phyloP scores from a whole-genome alignment of 192 early-diverging fungal species.

The Backusella circina region DNA sequence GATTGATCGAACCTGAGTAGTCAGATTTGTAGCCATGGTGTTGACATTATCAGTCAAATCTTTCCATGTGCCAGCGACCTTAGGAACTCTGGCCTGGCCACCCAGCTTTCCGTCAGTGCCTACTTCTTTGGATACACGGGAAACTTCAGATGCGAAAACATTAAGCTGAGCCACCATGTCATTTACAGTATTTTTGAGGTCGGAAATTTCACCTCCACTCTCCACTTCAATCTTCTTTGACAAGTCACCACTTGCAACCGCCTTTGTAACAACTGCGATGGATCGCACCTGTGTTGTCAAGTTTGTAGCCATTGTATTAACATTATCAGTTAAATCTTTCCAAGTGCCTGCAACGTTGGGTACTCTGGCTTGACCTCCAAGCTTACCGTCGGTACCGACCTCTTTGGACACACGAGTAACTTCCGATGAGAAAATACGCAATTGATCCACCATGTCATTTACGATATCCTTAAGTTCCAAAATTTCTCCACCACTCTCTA shows the following conservation, averaged over 20 bases:
- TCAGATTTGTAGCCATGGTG: slow-evolving; percentile 57
- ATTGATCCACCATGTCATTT: too few species aligned
- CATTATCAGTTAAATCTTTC: slow-evolving; percentile 34
- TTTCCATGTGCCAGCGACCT: slow-evolving; percentile 73
- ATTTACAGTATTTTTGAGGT: slow-evolving; percentile 59
- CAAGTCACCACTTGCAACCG: slow-evolving; percentile 47
- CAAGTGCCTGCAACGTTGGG: not conserved
- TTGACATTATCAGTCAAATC: slow-evolving; percentile 72
- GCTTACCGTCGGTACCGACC: not conserved
- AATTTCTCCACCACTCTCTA: too few species aligned
- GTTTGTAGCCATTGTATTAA: slow-evolving; percentile 56
- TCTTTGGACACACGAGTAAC: too few species aligned
- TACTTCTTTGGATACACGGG: slow-evolving; percentile 60
- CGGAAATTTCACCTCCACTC: slow-evolving; percentile 47
- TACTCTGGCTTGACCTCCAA: not conserved
- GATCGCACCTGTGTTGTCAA: slow-evolving; percentile 48
- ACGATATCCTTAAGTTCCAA: too few species aligned
- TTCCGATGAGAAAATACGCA: too few species aligned
- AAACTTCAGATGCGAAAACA: slow-evolving; percentile 60
- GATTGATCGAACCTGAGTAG: slow-evolving; percentile 65
- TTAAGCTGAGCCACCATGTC: slow-evolving; percentile 52
- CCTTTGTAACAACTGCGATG: slow-evolving; percentile 47
- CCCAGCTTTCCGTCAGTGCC: slow-evolving; percentile 75
- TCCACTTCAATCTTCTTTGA: slow-evolving; percentile 45
- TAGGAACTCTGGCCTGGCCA: slow-evolving; percentile 66